Evolutionary conservation across 192 early-diverging fungal genomes (phyloP), one percentile per base, ranked within the genome.

Genomic region (Gamsiella multidivaricata): DNA sequence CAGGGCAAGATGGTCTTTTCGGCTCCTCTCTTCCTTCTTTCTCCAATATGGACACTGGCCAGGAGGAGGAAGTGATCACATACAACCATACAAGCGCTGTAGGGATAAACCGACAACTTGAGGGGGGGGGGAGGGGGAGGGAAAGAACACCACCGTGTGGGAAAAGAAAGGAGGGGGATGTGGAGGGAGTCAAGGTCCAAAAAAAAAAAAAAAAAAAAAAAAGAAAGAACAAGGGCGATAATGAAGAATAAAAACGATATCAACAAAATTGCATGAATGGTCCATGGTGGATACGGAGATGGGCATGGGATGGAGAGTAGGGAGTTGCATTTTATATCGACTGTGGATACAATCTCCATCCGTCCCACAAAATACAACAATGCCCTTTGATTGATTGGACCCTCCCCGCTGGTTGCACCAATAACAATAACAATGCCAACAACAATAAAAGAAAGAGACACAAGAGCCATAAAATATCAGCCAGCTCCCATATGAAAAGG

Each of bases 251-350:
- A 23, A 42, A n/a, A n/a, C n/a, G n/a, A n/a, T n/a, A n/a, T n/a
- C n/a, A n/a, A n/a, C n/a, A n/a, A 29, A 26, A 37, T 29, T 58
- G 56, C 56, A 58, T 58, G 56, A 58, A 58, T 58, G 41, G 25
- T 14, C 39, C 14, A 39, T n/a, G n/a, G n/a, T n/a, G n/a, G n/a
- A n/a, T n/a, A 46, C 9, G 45, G 45, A 46, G 7, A 39, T 39
- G 26, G 26, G 51, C 22, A 14, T 52, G 20, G 50, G 50, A 52
- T 52, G 26, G 50, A n/a, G n/a, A n/a, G n/a, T n/a, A n/a, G n/a
- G n/a, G n/a, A n/a, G n/a, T n/a, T n/a, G n/a, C n/a, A n/a, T n/a
- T n/a, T n/a, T n/a, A n/a, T n/a, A n/a, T n/a, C n/a, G n/a, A n/a
- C n/a, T n/a, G n/a, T n/a, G n/a, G n/a, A n/a, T n/a, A n/a, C n/a